phyloP scores from a whole-genome alignment of 1,284 basidiomycete species.

The Neonothopanus nambi region DNA sequence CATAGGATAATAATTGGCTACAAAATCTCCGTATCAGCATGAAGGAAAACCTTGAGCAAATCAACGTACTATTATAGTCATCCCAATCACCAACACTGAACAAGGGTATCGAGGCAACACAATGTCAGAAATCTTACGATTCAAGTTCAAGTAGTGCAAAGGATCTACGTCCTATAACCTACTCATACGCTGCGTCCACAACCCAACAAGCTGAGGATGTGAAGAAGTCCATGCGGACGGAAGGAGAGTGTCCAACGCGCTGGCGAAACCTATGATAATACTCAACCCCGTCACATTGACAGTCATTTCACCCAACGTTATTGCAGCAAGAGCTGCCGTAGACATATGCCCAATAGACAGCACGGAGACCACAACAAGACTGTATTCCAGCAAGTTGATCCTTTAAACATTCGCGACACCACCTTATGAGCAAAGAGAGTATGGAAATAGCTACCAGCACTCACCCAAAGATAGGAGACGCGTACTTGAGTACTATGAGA shows the following conservation, averaged over 20 bases:
- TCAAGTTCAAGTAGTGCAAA: neutral
- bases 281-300: constrained; percentile 18
- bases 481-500: constrained; percentile 10
- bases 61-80: constrained; percentile 8
- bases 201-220: constrained; percentile 18
- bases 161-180: neutral
- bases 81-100: constrained; percentile 5
- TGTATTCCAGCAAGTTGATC: constrained; percentile 17
- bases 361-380: constrained; percentile 16
- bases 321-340: constrained; percentile 15
- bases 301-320: constrained; percentile 18
- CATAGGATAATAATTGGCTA: constrained; percentile 73
- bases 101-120: neutral
- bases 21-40: neutral
- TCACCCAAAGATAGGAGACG: constrained; percentile 16
- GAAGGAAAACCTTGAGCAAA: no score
- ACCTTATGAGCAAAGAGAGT: neutral
- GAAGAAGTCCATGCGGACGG: constrained; percentile 20
- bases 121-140: neutral
- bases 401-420: neutral
- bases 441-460: neutral
- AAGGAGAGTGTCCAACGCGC: constrained; percentile 19
- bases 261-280: constrained; percentile 18
- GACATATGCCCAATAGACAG: constrained; percentile 16
- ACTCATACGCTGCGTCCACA: constrained; percentile 21